Percentiles rank a stretch among this genome's conserved stretches.
Evolutionary conservation across 495 filamentous ascomycete genomes (phyloP).

Genomic region (Aspergillus affinis): DNA sequence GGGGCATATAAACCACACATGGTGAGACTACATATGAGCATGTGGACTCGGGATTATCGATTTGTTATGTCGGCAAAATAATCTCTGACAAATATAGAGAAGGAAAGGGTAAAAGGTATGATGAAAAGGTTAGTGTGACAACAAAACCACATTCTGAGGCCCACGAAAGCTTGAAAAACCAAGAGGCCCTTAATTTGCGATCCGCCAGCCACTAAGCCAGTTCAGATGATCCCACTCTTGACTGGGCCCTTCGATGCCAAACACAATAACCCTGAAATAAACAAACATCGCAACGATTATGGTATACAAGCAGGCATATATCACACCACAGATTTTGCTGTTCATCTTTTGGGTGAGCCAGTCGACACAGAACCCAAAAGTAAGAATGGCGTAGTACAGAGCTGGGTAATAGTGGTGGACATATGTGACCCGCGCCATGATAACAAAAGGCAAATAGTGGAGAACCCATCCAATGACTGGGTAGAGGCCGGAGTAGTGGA

Average conservation of each 20-base stretch:
- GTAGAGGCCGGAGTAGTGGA: slow-evolving; percentile 92
- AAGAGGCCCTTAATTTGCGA: slow-evolving; percentile 39
- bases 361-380: slow-evolving; percentile 84
- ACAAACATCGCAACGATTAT: slow-evolving; percentile 76
- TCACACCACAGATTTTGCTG: slow-evolving; percentile 54
- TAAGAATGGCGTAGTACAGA: slow-evolving; percentile 95
- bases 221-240: slow-evolving; percentile 87
- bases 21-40: not conserved
- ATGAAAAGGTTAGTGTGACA: not conserved
- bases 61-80: not conserved
- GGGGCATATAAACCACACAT: not conserved
- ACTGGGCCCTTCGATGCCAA: slow-evolving; percentile 86
- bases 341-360: slow-evolving; percentile 68
- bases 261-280: slow-evolving; percentile 91
- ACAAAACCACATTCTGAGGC: not conserved
- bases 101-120: not conserved
- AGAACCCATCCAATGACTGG: slow-evolving; percentile 92
- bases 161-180: not conserved
- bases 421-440: slow-evolving; percentile 98
- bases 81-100: not conserved
- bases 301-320: slow-evolving; percentile 72
- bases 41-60: not conserved
- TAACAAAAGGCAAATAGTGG: slow-evolving; percentile 92
- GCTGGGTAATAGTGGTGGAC: slow-evolving; percentile 99
- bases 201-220: slow-evolving; percentile 71